Base-by-base conservation (phyloP, 1,139 yeast genomes). In the Suhomyces taliae region DNA sequence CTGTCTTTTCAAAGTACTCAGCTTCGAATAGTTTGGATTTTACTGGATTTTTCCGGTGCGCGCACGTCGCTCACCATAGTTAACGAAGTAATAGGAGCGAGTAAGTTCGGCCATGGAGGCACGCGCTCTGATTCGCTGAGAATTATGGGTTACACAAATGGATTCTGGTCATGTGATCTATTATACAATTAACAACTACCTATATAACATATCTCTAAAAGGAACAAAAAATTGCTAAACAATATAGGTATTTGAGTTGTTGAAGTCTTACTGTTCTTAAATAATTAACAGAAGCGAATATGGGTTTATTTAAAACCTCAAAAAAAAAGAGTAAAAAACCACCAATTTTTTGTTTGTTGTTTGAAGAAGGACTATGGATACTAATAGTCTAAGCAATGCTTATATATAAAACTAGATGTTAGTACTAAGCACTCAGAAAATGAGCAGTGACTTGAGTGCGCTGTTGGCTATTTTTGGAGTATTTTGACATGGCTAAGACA, bases 331-430 rank as follows among this genome's bases (percentile, higher is more conserved):
- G 24, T 19, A 19, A 19, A 14, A 19, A 19, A 19, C 24, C 24
- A 19, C 32, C 32, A 9, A 9, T 29, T 29, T 29, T 29, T 29
- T 6, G 9, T 29, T 11, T 11, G 32, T 11, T 9, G 32, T 29
- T 11, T 29, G 32, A 29, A 11, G 9, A 2, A 11, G 3, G 32
- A 9, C n/a, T 29, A 9, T 9, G 9, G 32, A 6, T 11, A 40
- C 29, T 29, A 39, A 36, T 38, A 37, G 41, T 36, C 53, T 59
- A 73, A 44, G 67, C 73, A 60, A 73, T 74, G 51, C 81, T 74
- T 47, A 75, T 77, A 59, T 72, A 75, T 59, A 74, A 74, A 45
- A 76, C 81, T 75, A 57, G 44, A 50, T 37, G 71, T 68, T 68
- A 68, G 72, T 67, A 63, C 36, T 32, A 10, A 7, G 8, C 27